These are phyloP conservation scores for Dryas alaskensis DNA, from an alignment of 306 rosid species.

Conservation along the genomic window DNA sequence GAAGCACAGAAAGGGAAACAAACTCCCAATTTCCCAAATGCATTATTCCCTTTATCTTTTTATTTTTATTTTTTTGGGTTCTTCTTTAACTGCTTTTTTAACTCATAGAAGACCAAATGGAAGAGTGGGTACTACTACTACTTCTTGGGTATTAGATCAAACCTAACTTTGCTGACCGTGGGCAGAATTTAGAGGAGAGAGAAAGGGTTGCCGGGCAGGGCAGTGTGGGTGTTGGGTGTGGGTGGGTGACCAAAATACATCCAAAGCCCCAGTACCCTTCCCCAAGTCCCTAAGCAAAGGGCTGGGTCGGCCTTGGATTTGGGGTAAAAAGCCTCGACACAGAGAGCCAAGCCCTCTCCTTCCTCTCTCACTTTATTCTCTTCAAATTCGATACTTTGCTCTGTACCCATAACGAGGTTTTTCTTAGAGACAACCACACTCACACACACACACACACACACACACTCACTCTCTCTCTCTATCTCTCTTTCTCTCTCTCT, in stretches of 20 bases:
- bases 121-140: conserved; percentile 17
- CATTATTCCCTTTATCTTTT: conserved; percentile 21
- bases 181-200: conserved; percentile 32
- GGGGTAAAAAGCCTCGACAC: conserved; percentile 50
- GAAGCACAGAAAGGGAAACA: conserved; percentile 13
- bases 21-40: conserved; percentile 14
- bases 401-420: conserved; percentile 65
- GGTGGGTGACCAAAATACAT: conserved; percentile 53
- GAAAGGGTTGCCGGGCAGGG: neutral
- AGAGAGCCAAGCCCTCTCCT: conserved; percentile 28
- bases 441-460: neutral
- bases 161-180: conserved; percentile 46
- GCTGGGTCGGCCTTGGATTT: conserved; percentile 63
- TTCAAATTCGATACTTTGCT: conserved; percentile 65
- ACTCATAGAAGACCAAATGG: neutral
- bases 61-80: neutral
- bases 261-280: conserved; percentile 20
- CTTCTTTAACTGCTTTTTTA: conserved; percentile 19
- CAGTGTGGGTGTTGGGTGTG: conserved; percentile 25
- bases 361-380: conserved; percentile 56
- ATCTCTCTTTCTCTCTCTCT: conserved; percentile 30
- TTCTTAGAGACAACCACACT: conserved; percentile 20
- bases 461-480: conserved; percentile 3
- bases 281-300: conserved; percentile 55
- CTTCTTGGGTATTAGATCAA: conserved; percentile 26